Evolutionary conservation across 352 stramenopile species (phyloP).

Genomic region (Phytophthora pseudosyringae): DNA sequence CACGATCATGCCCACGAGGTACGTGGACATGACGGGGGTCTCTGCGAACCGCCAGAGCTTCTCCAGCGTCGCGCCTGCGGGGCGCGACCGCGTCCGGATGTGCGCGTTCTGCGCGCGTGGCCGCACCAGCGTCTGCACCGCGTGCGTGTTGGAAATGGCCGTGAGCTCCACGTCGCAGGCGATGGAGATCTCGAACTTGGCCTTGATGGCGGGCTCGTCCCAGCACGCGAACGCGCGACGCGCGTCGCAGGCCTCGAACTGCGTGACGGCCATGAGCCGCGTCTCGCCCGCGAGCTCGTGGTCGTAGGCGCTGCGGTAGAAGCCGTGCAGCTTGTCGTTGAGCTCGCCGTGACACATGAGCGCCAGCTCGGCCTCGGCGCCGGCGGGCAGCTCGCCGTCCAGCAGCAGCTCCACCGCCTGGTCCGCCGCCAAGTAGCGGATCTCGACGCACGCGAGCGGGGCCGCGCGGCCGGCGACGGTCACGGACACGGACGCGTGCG

Average conservation of each 20-base stretch:
- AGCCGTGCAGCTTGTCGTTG: slow-evolving; percentile 96
- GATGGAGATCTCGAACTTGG: slow-evolving; percentile 94
- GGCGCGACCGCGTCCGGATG: slow-evolving; percentile 48
- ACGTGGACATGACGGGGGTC: slow-evolving; percentile 98
- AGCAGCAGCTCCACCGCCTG: slow-evolving; percentile 68
- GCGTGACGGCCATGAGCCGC: slow-evolving; percentile 94
- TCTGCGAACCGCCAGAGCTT: slow-evolving; percentile 89
- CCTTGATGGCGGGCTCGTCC: slow-evolving; percentile 98
- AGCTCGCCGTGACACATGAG: slow-evolving; percentile 72
- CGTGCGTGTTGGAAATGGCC: slow-evolving; percentile 97
- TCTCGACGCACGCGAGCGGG: slow-evolving; percentile 53
- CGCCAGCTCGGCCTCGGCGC: slow-evolving; percentile 37
- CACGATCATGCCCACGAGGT: slow-evolving; percentile 94
- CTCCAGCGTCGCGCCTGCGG: slow-evolving; percentile 41
- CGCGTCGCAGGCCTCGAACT: slow-evolving; percentile 89
- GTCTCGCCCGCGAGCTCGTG: slow-evolving; percentile 90
- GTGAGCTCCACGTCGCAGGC: slow-evolving; percentile 89
- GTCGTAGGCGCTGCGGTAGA: slow-evolving; percentile 95
- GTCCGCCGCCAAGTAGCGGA: slow-evolving; percentile 60
- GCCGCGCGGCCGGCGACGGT: slow-evolving; percentile 39
- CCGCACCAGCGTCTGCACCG: slow-evolving; percentile 81
- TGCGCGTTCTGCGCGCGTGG: slow-evolving; percentile 62
- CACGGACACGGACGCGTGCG: slow-evolving; percentile 70
- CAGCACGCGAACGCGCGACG: slow-evolving; percentile 97
- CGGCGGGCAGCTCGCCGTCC: slow-evolving; percentile 46